phyloP scores from a whole-genome alignment of 805 yeast genomes.

The Candida ortonii region DNA sequence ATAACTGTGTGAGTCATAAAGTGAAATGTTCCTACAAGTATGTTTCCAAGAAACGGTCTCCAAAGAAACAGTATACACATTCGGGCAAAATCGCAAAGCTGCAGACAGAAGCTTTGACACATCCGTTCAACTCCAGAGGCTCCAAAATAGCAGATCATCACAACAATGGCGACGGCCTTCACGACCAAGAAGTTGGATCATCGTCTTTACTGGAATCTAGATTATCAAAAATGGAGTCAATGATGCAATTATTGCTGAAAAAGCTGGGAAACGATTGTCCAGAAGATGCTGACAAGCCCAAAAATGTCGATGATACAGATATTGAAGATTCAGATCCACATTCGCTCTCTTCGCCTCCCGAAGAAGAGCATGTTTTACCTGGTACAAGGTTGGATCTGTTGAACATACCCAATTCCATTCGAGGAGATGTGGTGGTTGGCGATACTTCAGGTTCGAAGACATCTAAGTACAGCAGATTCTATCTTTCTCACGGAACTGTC shows the following conservation, averaged over 20 bases:
- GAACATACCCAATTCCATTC: no score
- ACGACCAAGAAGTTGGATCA: not conserved
- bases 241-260: slow-evolving; percentile 29
- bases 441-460: no score
- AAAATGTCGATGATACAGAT: slow-evolving; percentile 1
- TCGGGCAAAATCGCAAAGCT: slow-evolving; percentile 7
- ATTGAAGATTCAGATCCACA: slow-evolving; percentile 4
- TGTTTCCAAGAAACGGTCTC: slow-evolving; percentile 30
- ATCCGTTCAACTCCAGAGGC: not conserved
- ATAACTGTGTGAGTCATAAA: slow-evolving; percentile 36
- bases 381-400: slow-evolving; percentile 4
- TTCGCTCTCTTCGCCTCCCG: no score
- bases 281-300: not conserved
- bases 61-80: no score
- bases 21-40: slow-evolving; percentile 36
- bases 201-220: slow-evolving; percentile 30
- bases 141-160: not conserved
- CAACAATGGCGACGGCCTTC: slow-evolving; percentile 1
- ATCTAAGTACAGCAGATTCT: slow-evolving; percentile 20
- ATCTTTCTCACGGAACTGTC: slow-evolving; percentile 32
- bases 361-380: no score
- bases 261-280: slow-evolving; percentile 13
- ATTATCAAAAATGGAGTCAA: slow-evolving; percentile 33
- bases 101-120: not conserved
- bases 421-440: no score